Evolutionary conservation across 208 protist genomes (phyloP).

Genomic region (Pavlovales sp.): DNA sequence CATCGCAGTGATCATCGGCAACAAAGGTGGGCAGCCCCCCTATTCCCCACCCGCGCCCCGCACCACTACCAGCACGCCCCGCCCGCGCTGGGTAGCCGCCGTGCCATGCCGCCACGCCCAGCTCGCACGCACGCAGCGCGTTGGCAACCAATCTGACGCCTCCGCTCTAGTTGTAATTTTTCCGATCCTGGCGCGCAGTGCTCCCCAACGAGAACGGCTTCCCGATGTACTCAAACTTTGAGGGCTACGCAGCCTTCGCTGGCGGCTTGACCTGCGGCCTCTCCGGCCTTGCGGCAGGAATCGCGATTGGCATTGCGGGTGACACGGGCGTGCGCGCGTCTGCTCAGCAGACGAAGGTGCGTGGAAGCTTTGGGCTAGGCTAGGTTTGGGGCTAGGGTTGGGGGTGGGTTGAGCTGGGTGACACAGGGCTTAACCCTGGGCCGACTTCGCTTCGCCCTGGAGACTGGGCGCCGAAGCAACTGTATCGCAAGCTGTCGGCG

Average conservation of each 20-base stretch:
- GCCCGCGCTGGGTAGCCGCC: neutral
- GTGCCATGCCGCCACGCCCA: neutral
- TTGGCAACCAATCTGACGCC: neutral
- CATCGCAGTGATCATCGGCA: constrained; percentile 90
- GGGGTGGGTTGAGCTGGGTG: too few species aligned
- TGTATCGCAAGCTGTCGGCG: too few species aligned
- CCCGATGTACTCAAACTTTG: constrained; percentile 37
- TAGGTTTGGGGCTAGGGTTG: too few species aligned
- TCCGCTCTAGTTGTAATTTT: neutral
- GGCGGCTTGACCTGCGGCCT: constrained; percentile 52
- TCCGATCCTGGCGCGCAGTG: constrained; percentile 1
- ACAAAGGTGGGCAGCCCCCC: too few species aligned
- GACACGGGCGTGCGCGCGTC: constrained; percentile 84
- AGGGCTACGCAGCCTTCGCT: constrained; percentile 50
- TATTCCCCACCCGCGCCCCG: neutral
- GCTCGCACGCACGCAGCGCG: neutral
- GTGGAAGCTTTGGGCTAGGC: too few species aligned
- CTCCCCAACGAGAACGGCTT: constrained; percentile 20
- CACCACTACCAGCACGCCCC: neutral
- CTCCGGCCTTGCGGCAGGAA: constrained; percentile 82
- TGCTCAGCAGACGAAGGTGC: constrained; percentile 80
- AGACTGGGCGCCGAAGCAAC: too few species aligned
- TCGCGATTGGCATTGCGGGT: constrained; percentile 98
- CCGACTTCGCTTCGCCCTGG: too few species aligned
- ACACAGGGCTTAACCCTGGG: too few species aligned